phyloP scores from a whole-genome alignment of 2,329 filamentous ascomycete genomes.

The Cercospora zeae-maydis region DNA sequence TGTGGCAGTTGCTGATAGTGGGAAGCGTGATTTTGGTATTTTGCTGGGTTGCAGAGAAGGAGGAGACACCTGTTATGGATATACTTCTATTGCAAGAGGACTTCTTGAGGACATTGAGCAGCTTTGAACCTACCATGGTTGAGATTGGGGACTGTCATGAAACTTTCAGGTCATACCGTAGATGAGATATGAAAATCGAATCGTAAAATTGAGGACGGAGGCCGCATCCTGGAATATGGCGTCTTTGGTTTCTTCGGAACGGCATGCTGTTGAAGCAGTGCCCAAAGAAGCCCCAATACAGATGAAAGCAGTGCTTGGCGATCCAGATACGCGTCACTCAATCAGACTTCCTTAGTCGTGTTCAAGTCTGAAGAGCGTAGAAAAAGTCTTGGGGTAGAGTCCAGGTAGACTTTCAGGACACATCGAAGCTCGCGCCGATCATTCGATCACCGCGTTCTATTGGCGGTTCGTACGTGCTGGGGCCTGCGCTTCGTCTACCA shows the following conservation, averaged over 20 bases:
- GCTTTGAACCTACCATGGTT: neutral
- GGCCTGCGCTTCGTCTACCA: neutral
- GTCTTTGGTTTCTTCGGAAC: too few species aligned
- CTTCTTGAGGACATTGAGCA: neutral
- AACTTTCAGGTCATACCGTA: neutral
- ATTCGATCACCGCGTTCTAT: neutral
- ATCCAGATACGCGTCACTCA: neutral
- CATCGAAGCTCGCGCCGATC: neutral
- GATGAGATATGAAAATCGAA: neutral
- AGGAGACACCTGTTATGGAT: neutral
- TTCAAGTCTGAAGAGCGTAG: neutral
- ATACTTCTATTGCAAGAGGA: neutral
- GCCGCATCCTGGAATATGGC: too few species aligned
- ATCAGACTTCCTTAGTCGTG: neutral
- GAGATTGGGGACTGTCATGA: neutral
- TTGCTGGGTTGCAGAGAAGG: neutral
- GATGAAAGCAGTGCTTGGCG: neutral
- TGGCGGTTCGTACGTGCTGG: neutral
- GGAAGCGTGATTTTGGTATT: neutral
- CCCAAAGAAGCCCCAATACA: too few species aligned
- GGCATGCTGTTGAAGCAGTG: too few species aligned
- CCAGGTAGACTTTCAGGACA: neutral
- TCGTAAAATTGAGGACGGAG: neutral
- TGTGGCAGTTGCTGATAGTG: neutral
- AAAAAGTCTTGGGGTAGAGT: neutral